Conservation (phyloP, 768 basidiomycete genomes). For the Crassisporium funariophilum region DNA sequence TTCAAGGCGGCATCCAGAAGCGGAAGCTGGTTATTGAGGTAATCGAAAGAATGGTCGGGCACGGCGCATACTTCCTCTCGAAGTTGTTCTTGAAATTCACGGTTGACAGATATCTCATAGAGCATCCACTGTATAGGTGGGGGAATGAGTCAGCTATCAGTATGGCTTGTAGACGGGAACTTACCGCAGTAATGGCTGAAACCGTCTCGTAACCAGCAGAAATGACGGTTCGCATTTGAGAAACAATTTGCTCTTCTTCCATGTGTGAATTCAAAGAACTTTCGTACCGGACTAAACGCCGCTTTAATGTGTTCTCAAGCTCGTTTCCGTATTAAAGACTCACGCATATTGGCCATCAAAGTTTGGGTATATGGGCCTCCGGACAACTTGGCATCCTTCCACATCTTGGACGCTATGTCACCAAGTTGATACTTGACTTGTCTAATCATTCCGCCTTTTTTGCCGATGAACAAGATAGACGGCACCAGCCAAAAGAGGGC, state of each 20-base stretch:
- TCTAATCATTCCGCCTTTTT: constrained; percentile 60
- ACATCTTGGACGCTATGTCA: constrained; percentile 50
- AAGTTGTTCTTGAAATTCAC: constrained; percentile 53
- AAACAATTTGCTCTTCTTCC: constrained; percentile 52
- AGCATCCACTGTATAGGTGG: constrained; percentile 55
- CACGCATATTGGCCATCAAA: constrained; percentile 59
- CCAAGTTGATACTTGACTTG: constrained; percentile 57
- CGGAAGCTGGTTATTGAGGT: constrained; percentile 48
- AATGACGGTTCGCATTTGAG: constrained; percentile 65
- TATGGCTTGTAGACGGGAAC: constrained; percentile 20
- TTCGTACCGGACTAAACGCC: constrained; percentile 41
- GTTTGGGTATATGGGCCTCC: constrained; percentile 47
- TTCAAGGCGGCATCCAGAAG: constrained; percentile 63
- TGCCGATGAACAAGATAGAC: constrained; percentile 53
- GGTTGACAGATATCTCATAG: constrained; percentile 59
- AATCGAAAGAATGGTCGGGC: constrained; percentile 52
- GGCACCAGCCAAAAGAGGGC: constrained; percentile 65
- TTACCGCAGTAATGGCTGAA: constrained; percentile 46
- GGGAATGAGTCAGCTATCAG: constrained; percentile 5
- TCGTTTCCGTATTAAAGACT: constrained; percentile 14
- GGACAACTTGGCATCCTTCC: constrained; percentile 52
- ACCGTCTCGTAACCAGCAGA: constrained; percentile 62
- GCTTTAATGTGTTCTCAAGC: background rate
- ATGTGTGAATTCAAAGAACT: constrained; percentile 31
- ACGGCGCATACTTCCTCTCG: constrained; percentile 53